Evolutionary conservation across 257 asterid genomes (phyloP).

Genomic region (Sherardia arvensis): DNA sequence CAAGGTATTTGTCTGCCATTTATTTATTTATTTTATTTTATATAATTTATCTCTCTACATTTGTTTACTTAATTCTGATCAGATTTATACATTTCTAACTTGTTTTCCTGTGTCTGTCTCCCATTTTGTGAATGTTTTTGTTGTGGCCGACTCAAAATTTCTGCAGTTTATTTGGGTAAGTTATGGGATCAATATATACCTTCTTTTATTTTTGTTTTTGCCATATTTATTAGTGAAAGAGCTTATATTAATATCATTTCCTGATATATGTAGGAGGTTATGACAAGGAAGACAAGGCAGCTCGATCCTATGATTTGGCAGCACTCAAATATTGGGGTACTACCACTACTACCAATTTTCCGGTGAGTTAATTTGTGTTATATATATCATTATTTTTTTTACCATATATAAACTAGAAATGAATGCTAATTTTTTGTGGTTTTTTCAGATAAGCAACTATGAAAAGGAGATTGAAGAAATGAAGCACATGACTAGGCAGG

Average conservation of each 20-base stretch:
- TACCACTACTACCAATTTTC: conserved; percentile 84
- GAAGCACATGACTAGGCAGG: conserved; percentile 90
- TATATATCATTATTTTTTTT: no score
- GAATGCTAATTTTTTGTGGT: no score
- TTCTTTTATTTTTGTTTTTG: no score
- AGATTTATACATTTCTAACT: conserved; percentile 17
- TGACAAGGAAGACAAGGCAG: conserved; percentile 95
- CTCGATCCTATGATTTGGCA: conserved; percentile 89
- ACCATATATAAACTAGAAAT: no score
- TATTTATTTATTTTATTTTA: background rate
- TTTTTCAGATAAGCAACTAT: conserved; percentile 57
- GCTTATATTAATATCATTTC: background rate
- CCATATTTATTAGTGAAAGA: background rate
- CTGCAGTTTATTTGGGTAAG: conserved; percentile 85
- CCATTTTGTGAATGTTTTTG: conserved; percentile 10
- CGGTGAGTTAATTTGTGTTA: conserved; percentile 35
- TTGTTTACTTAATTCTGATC: background rate
- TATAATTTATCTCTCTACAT: background rate
- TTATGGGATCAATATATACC: background rate
- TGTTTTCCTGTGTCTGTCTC: conserved; percentile 17
- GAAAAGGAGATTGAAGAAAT: conserved; percentile 86
- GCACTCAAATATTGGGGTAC: conserved; percentile 89
- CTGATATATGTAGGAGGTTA: conserved; percentile 53
- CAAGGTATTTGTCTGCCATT: conserved; percentile 77
- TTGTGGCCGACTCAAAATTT: conserved; percentile 17